Percentiles rank a stretch among this genome's conserved stretches.
Evolutionary conservation across 768 basidiomycete genomes (phyloP).

Genomic region (Aureoboletus auriporus): DNA sequence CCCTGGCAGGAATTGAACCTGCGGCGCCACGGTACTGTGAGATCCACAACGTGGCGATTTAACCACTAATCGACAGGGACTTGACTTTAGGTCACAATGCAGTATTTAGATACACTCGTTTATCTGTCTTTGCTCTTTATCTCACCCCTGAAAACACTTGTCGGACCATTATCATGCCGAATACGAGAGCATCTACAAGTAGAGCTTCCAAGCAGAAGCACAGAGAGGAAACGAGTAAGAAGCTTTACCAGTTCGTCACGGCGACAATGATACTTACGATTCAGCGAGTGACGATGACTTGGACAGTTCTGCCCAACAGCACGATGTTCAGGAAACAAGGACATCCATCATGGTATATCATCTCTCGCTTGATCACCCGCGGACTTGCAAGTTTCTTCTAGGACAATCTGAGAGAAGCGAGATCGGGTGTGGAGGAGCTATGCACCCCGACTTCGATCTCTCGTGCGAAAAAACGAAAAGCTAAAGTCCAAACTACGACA

Average conservation of each 20-base stretch:
- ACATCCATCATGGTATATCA: conserved; percentile 9
- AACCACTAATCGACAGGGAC: conserved; percentile 43
- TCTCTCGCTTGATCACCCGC: not conserved
- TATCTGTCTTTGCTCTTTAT: no score
- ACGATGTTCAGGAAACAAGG: not conserved
- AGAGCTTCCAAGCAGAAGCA: conserved; percentile 1
- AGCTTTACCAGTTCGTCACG: no score
- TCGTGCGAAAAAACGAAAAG: conserved; percentile 5
- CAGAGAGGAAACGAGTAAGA: conserved; percentile 1
- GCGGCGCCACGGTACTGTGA: conserved; percentile 35
- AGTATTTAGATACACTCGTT: no score
- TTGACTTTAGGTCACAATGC: not conserved
- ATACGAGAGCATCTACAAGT: conserved; percentile 8
- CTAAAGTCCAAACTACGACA: conserved; percentile 5
- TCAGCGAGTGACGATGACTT: conserved; percentile 2
- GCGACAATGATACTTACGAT: not conserved
- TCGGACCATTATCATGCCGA: conserved; percentile 8
- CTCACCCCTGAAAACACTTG: no score
- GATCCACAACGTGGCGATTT: conserved; percentile 40
- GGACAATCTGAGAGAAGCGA: conserved; percentile 5
- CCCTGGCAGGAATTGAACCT: conserved; percentile 38
- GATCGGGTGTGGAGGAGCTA: conserved; percentile 9
- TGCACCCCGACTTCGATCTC: conserved; percentile 4
- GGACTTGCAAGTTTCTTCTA: conserved; percentile 2
- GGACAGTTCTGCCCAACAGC: not conserved